phyloP scores from a whole-genome alignment of 1,284 basidiomycete genomes.

The Ustilago hordei region DNA sequence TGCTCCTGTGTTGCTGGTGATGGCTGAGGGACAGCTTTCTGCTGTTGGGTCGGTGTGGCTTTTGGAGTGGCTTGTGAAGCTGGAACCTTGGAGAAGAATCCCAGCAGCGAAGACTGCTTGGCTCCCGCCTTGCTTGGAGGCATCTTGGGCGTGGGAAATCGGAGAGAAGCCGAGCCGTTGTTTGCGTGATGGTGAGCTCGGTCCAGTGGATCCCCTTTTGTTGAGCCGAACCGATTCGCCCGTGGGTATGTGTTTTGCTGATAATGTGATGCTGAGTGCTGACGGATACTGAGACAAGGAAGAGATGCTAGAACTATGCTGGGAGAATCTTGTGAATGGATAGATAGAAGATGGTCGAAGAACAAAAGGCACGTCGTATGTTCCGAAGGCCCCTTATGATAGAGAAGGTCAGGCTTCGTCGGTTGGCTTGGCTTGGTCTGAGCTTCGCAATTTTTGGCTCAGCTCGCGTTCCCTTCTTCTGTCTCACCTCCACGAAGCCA shows the following conservation, averaged over 20 bases:
- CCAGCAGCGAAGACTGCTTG: slow-evolving; percentile 57
- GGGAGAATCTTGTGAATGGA: background rate
- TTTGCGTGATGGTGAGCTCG: background rate
- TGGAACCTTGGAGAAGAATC: slow-evolving; percentile 55
- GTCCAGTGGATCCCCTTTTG: background rate
- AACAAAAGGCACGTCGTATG: background rate
- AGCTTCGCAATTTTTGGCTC: slow-evolving; percentile 9
- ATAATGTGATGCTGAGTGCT: background rate
- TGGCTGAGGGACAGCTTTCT: slow-evolving; percentile 3
- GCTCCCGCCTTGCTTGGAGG: slow-evolving; percentile 24
- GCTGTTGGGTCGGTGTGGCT: slow-evolving; percentile 14
- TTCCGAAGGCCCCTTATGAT: background rate
- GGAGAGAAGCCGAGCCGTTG: slow-evolving; percentile 12
- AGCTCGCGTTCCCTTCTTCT: slow-evolving; percentile 9
- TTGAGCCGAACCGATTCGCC: background rate
- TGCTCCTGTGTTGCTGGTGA: slow-evolving; percentile 8
- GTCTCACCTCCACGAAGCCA: slow-evolving; percentile 8
- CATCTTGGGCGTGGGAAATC: slow-evolving; percentile 17
- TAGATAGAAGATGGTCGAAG: background rate
- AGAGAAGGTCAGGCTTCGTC: background rate
- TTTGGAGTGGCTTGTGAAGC: slow-evolving; percentile 24
- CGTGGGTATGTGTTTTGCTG: background rate
- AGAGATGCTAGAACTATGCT: slow-evolving; percentile 1
- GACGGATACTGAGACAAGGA: background rate
- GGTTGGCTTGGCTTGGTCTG: background rate